Conservation (phyloP, 805 yeast species). For the Candida mattraensis region DNA sequence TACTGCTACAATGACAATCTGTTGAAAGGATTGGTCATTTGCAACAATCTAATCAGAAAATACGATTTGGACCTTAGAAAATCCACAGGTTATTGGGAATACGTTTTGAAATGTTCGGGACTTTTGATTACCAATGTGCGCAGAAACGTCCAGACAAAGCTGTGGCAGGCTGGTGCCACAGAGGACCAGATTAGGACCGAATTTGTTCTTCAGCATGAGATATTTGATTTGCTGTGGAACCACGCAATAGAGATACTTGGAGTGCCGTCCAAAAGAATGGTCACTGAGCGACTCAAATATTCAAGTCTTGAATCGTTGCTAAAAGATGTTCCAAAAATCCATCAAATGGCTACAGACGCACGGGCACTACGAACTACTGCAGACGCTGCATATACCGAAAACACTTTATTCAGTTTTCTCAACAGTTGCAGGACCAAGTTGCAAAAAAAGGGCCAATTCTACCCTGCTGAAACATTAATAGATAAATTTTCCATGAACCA, state of each 20-base stretch:
- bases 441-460: conserved; percentile 21
- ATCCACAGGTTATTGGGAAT: conserved; percentile 28
- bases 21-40: conserved; percentile 27
- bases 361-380: conserved; percentile 11
- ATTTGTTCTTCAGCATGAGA: conserved; percentile 19
- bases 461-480: conserved; percentile 31
- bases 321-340: conserved; percentile 23
- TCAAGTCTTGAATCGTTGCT: conserved; percentile 26
- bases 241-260: conserved; percentile 15
- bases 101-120: conserved; percentile 27
- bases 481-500: conserved; percentile 26
- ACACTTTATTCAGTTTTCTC: conserved; percentile 23
- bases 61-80: conserved; percentile 22
- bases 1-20: conserved; percentile 32
- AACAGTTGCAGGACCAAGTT: conserved; percentile 23
- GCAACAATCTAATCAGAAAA: conserved; percentile 23
- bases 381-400: conserved; percentile 22
- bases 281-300: conserved; percentile 21
- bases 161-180: conserved; percentile 17
- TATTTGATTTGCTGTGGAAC: conserved; percentile 29
- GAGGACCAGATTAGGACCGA: conserved; percentile 9
- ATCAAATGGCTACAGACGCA: conserved; percentile 11
- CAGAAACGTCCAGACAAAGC: conserved; percentile 20
- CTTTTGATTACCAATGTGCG: conserved; percentile 22
- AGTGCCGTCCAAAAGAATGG: conserved; percentile 23